Base-by-base conservation (phyloP, 140 eudicot species). In the Stevia rebaudiana region DNA sequence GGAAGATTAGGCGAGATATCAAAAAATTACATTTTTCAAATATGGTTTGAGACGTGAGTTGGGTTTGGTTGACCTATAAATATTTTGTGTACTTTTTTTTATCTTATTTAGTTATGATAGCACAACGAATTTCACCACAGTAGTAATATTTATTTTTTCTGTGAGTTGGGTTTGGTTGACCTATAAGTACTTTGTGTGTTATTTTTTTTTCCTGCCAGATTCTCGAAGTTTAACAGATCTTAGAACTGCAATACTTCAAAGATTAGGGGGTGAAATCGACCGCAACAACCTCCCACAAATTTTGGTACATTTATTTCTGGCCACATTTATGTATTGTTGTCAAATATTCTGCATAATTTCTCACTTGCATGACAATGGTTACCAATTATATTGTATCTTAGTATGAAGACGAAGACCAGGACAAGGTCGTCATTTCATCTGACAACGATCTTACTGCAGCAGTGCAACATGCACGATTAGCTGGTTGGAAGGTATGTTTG, bases 321-420 rank as follows among this genome's bases (percentile, higher is more conserved):
- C 33, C 46, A 52, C 41, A 71, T 61, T 71, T 12, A 25, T n/a
- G n/a, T n/a, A 28, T 72, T 19, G 51, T 39, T 60, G 41, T 43
- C 41, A 21, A n/a, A n/a, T 51, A 43, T 25, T n/a, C 13, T 30
- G 8, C 40, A 36, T 30, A 56, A 4, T 1, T 11, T 1, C 10
- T 56, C 33, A 48, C 42, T 17, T 8, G 2, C 42, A 30, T 3
- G 2, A 28, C 30, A 28, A 53, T 55, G 24, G 39, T 55, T 8
- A 36, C 25, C 7, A 61, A 16, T 24, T n/a, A 18, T 22, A 18
- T 36, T 5, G 6, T 63, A 35, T 4, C 68, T 69, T 73, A 90
- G 97, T 90, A 90, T 68, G 95, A 90, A 76, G 97, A 90, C 36
- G 95, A 87, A 80, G 97, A 90, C 58, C 75, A 77, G 52, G 97